Evolutionary conservation across 306 rosid genomes (phyloP).

Genomic region (Cicer bijugum): DNA sequence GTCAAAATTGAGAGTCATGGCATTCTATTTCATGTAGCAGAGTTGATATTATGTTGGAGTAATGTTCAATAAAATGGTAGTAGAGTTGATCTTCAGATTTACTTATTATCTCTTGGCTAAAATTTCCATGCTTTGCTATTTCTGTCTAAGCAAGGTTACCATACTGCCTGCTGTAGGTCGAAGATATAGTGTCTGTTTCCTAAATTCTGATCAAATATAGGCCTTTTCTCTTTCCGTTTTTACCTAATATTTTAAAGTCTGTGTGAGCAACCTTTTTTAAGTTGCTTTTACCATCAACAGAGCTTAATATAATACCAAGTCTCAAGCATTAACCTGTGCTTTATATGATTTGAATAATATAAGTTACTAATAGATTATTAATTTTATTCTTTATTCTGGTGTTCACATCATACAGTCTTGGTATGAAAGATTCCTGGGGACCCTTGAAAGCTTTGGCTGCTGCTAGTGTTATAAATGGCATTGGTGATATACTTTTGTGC

Average conservation of each 20-base stretch:
- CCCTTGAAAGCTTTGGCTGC: slow-evolving; percentile 62
- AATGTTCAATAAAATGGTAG: slow-evolving; percentile 31
- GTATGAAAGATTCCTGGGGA: slow-evolving; percentile 66
- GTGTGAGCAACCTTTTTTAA: slow-evolving; percentile 31
- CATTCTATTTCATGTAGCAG: slow-evolving; percentile 26
- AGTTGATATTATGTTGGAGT: slow-evolving; percentile 25
- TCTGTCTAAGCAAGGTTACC: slow-evolving; percentile 20
- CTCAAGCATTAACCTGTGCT: background rate
- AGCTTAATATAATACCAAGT: slow-evolving; percentile 28
- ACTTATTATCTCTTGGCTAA: background rate
- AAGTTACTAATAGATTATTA: slow-evolving; percentile 28
- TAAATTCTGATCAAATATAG: slow-evolving; percentile 29
- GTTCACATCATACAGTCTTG: slow-evolving; percentile 47
- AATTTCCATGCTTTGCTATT: slow-evolving; percentile 26
- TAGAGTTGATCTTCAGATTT: slow-evolving; percentile 21
- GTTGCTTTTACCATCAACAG: slow-evolving; percentile 21
- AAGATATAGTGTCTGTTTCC: slow-evolving; percentile 11
- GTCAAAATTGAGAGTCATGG: slow-evolving; percentile 26
- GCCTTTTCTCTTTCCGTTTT: slow-evolving; percentile 22
- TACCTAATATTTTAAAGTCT: background rate
- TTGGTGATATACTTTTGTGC: slow-evolving; percentile 53
- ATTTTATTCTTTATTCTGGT: slow-evolving; percentile 12
- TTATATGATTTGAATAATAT: slow-evolving; percentile 28
- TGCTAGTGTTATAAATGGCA: slow-evolving; percentile 51
- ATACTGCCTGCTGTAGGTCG: background rate